Percentiles rank a stretch among this genome's conserved stretches.
phyloP scores from a whole-genome alignment of 257 asterid genomes.

The Marsdenia floribunda region DNA sequence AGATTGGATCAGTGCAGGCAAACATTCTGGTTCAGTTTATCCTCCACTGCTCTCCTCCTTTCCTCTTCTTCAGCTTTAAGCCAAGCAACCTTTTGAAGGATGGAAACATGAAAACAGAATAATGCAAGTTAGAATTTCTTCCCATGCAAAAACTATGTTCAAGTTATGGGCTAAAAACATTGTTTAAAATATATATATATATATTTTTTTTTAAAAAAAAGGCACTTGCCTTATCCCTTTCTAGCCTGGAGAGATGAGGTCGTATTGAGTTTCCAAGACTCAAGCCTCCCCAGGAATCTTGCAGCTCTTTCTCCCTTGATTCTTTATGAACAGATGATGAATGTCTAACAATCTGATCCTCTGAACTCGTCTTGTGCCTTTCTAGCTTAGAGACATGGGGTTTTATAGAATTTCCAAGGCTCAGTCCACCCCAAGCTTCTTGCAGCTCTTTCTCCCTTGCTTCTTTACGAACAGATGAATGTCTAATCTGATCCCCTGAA shows the following conservation, averaged over 20 bases:
- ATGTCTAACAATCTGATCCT: conserved; percentile 19
- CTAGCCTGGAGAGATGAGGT: conserved; percentile 75
- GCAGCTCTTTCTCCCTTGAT: conserved; percentile 67
- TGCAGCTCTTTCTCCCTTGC: conserved; percentile 74
- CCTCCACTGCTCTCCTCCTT: conserved; percentile 33
- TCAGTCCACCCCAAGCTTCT: conserved; percentile 90
- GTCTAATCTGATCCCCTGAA: conserved; percentile 22
- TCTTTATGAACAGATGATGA: conserved; percentile 52
- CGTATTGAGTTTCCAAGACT: conserved; percentile 78
- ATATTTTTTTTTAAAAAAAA: no score
- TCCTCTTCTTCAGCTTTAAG: conserved; percentile 85
- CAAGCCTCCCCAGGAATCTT: conserved; percentile 88
- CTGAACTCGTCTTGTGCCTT: conserved; percentile 66
- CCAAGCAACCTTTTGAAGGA: conserved; percentile 99
- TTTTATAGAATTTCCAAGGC: conserved; percentile 75
- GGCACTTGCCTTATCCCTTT: conserved; percentile 70
- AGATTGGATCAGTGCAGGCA: not conserved
- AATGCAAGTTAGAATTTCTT: not conserved
- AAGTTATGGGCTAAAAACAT: not conserved
- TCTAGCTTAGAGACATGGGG: conserved; percentile 85
- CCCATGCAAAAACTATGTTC: not conserved
- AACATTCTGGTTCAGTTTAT: not conserved
- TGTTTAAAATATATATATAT: no score
- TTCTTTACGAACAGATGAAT: conserved; percentile 50
- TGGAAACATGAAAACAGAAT: not conserved